phyloP scores from a whole-genome alignment of 169 alveolate species.

The Cryptosporidium xiaoi region DNA sequence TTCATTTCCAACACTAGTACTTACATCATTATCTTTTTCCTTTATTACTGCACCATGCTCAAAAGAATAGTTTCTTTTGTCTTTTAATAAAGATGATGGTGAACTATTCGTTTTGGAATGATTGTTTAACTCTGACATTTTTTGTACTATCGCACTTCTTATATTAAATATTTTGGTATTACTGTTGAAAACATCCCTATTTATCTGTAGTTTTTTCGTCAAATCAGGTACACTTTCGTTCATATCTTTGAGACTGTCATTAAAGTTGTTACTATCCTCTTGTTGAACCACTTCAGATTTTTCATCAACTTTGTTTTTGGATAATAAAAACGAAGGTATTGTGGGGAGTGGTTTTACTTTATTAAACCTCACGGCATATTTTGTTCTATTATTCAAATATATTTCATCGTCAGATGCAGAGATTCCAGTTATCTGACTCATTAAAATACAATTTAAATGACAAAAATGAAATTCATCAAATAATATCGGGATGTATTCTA shows the following conservation, averaged over 20 bases:
- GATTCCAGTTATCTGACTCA: slow-evolving; percentile 52
- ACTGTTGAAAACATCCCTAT: background rate
- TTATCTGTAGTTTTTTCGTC: background rate
- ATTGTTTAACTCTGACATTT: slow-evolving; percentile 39
- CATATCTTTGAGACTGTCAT: background rate
- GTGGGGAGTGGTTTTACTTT: slow-evolving; percentile 29
- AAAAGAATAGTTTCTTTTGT: background rate
- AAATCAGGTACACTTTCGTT: background rate
- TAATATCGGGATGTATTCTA: slow-evolving; percentile 52
- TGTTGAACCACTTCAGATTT: background rate
- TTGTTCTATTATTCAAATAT: slow-evolving; percentile 24
- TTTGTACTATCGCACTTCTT: slow-evolving; percentile 39
- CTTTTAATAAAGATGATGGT: background rate
- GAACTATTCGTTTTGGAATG: too few relatives aligned
- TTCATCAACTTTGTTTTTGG: background rate
- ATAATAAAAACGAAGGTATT: slow-evolving; percentile 52
- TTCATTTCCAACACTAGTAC: background rate
- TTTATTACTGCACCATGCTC: background rate
- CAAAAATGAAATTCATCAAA: slow-evolving; percentile 73
- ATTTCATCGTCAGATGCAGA: slow-evolving; percentile 8
- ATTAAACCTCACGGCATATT: slow-evolving; percentile 23
- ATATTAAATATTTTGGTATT: slow-evolving; percentile 14
- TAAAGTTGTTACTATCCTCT: background rate
- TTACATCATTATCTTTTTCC: background rate
- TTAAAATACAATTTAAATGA: slow-evolving; percentile 29